phyloP scores from a whole-genome alignment of 768 basidiomycete species.

The Tricholoma sp. region DNA sequence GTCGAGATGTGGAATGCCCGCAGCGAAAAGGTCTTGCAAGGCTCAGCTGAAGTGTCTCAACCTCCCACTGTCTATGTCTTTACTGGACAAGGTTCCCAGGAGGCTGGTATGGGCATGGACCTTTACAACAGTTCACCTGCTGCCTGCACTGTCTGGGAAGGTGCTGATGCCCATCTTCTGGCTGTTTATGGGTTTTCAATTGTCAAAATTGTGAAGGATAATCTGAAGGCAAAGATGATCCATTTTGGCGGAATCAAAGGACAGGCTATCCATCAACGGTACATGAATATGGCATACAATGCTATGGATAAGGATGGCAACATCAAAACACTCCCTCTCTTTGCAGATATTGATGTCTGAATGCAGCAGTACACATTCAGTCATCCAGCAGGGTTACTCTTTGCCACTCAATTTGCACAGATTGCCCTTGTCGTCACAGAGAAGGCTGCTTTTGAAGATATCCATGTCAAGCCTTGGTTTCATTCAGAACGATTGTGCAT shows the following conservation, averaged over 20 bases:
- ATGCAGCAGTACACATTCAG: constrained; percentile 98
- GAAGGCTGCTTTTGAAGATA: constrained; percentile 97
- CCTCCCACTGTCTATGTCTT: constrained; percentile 93
- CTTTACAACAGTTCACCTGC: constrained; percentile 90
- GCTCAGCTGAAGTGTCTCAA: constrained; percentile 90
- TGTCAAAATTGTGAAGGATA: constrained; percentile 97
- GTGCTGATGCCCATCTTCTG: constrained; percentile 89
- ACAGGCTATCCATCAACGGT: constrained; percentile 95
- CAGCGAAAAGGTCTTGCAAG: constrained; percentile 89
- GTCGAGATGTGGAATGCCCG: constrained; percentile 79
- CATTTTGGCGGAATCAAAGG: constrained; percentile 99
- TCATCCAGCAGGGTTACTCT: constrained; percentile 90
- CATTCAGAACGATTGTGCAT: constrained; percentile 86
- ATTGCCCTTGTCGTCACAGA: constrained; percentile 98
- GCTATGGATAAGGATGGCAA: constrained; percentile 94
- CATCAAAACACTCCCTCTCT: constrained; percentile 93
- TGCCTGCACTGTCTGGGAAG: constrained; percentile 96
- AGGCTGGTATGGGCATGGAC: constrained; percentile 99
- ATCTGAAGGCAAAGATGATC: constrained; percentile 96
- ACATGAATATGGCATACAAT: constrained; percentile 99
- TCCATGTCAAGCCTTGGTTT: constrained; percentile 86
- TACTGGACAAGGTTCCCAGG: constrained; percentile 97
- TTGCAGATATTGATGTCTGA: constrained; percentile 90
- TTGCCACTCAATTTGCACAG: constrained; percentile 98
- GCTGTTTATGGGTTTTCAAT: constrained; percentile 98